Evolutionary conservation across 768 basidiomycete species (phyloP).

Genomic region (Termitomyces bulborhizus): DNA sequence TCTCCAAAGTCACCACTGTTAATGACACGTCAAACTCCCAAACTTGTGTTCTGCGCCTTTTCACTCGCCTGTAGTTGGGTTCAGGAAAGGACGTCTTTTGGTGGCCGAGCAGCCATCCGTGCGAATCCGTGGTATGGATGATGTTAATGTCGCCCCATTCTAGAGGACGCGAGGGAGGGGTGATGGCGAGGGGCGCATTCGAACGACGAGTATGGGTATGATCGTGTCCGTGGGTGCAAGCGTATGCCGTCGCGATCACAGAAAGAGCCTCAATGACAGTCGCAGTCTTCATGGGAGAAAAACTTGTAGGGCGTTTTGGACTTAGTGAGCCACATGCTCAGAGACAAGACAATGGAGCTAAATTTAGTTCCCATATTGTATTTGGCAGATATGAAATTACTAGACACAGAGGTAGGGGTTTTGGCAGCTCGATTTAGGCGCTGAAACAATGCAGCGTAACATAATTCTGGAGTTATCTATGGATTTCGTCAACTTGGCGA

Average conservation of each 20-base stretch:
- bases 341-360: not conserved
- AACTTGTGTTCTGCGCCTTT: not conserved
- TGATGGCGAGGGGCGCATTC: conserved; percentile 32
- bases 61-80: conserved; percentile 59
- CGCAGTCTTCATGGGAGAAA: not conserved
- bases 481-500: no score
- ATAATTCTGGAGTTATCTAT: no score
- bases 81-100: conserved; percentile 69
- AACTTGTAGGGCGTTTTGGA: not conserved
- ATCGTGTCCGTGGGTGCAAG: not conserved
- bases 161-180: conserved; percentile 59
- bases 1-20: conserved; percentile 41
- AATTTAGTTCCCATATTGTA: not conserved
- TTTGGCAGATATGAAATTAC: no score
- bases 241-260: not conserved
- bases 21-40: not conserved
- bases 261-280: not conserved
- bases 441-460: no score
- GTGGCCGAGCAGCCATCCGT: conserved; percentile 72
- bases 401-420: no score
- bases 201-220: conserved; percentile 25
- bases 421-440: no score
- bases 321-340: not conserved
- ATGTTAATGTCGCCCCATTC: conserved; percentile 90
- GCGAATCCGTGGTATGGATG: conserved; percentile 80